A percentile compares a stretch with the other conserved stretches of the same genome.
phyloP scores from a whole-genome alignment of 768 basidiomycete species.

The Pulveroboletus frians region DNA sequence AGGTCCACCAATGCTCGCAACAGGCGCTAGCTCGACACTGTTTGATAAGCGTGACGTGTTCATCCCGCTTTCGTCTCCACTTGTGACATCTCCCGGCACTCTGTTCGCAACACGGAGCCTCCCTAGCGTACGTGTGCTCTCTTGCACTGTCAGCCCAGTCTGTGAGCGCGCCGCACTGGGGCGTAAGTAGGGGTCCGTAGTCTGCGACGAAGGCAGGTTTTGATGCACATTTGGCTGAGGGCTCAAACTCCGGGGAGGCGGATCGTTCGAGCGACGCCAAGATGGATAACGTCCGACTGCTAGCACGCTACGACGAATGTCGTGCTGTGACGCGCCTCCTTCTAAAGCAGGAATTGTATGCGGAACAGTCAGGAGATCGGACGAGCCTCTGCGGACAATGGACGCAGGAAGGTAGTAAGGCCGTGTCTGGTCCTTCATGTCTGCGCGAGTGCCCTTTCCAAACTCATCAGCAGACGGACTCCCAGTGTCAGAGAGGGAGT shows the following conservation, averaged over 20 bases:
- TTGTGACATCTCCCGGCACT: slow-evolving; percentile 41
- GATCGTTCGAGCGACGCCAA: background rate
- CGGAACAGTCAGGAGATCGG: slow-evolving; percentile 17
- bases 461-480: background rate
- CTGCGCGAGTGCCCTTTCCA: background rate
- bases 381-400: slow-evolving; percentile 15
- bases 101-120: slow-evolving; percentile 46
- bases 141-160: slow-evolving; percentile 23
- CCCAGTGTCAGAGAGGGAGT: slow-evolving; percentile 2
- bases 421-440: slow-evolving; percentile 15
- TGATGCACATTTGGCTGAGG: background rate
- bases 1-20: background rate
- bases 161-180: slow-evolving; percentile 12
- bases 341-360: slow-evolving; percentile 8
- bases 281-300: background rate
- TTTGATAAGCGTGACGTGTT: slow-evolving; percentile 2
- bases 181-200: background rate
- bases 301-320: background rate
- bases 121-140: slow-evolving; percentile 37
- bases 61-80: slow-evolving; percentile 30
- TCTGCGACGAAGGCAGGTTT: slow-evolving; percentile 7
- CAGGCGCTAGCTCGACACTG: background rate
- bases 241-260: slow-evolving; percentile 5
- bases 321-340: slow-evolving; percentile 4
- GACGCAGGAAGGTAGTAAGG: slow-evolving; percentile 24